Evolutionary conservation across 2,329 filamentous ascomycete genomes (phyloP).

Genomic region (Metarhizium rileyi): DNA sequence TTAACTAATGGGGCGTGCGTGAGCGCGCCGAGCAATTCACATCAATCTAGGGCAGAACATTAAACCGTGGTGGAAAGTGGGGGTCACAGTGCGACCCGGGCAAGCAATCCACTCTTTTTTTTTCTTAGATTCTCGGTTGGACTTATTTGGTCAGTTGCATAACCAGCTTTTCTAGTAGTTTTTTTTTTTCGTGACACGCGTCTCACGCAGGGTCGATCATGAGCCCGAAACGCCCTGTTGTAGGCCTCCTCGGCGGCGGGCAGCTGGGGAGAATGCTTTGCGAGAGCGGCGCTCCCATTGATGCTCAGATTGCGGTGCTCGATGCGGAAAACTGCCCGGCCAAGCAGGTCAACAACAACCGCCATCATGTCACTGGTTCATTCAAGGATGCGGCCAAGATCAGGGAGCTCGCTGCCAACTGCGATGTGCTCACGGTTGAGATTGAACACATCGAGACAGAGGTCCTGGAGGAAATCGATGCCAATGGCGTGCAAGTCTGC

Average conservation of each 20-base stretch:
- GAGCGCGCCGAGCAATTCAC: too few species aligned
- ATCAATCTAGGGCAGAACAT: too few species aligned
- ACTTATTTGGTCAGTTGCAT: too few species aligned
- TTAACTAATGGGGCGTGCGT: too few species aligned
- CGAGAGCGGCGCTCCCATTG: constrained; percentile 68
- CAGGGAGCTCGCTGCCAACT: constrained; percentile 62
- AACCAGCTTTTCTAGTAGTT: too few species aligned
- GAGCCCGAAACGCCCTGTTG: constrained; percentile 24
- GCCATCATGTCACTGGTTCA: constrained; percentile 69
- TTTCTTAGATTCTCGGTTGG: too few species aligned
- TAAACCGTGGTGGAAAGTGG: too few species aligned
- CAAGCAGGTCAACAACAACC: constrained; percentile 73
- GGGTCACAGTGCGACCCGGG: too few species aligned
- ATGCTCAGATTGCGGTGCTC: constrained; percentile 68
- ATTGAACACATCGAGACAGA: constrained; percentile 94
- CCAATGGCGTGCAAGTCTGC: constrained; percentile 45
- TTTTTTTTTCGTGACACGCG: too few species aligned
- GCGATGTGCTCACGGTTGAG: constrained; percentile 81
- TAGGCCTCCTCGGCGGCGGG: constrained; percentile 50
- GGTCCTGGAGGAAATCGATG: constrained; percentile 73
- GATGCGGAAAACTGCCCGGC: constrained; percentile 70
- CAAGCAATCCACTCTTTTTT: too few species aligned
- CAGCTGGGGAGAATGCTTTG: constrained; percentile 90
- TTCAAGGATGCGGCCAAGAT: constrained; percentile 80
- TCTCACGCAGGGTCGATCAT: too few species aligned